Percentiles rank a stretch among this genome's conserved stretches.
Evolutionary conservation across 2,329 filamentous ascomycete species (phyloP).

Genomic region (Chrysosporium keratinophilum): DNA sequence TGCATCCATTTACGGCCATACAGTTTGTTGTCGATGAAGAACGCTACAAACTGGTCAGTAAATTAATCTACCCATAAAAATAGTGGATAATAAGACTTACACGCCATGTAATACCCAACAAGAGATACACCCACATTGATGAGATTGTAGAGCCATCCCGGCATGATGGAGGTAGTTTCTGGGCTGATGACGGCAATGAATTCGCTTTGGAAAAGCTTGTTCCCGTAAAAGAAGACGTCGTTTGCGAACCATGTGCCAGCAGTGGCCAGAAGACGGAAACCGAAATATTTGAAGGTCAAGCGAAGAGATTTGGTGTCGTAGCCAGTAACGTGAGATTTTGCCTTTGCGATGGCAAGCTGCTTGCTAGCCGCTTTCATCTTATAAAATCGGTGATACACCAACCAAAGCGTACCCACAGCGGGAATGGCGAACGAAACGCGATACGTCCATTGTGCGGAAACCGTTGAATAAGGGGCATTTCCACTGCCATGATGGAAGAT

Average conservation of each 20-base stretch:
- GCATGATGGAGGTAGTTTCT: conserved; percentile 62
- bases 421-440: conserved; percentile 86
- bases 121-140: conserved; percentile 82
- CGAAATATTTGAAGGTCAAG: conserved; percentile 71
- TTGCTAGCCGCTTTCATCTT: conserved; percentile 86
- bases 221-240: conserved; percentile 98
- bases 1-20: conserved; percentile 96
- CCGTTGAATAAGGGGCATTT: conserved; percentile 63
- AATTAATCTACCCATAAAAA: neutral
- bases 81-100: conserved; percentile 15
- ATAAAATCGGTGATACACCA: conserved; percentile 90
- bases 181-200: conserved; percentile 77
- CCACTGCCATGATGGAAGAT: conserved; percentile 77
- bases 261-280: conserved; percentile 74
- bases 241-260: conserved; percentile 89
- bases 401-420: conserved; percentile 81
- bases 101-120: conserved; percentile 79
- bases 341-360: conserved; percentile 72
- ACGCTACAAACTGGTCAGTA: conserved; percentile 29
- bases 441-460: conserved; percentile 81
- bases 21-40: conserved; percentile 90
- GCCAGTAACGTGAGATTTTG: conserved; percentile 74
- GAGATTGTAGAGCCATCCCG: conserved; percentile 83
- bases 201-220: conserved; percentile 90
- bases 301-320: conserved; percentile 80